Evolutionary conservation across 345 rosid species (phyloP), one percentile per base, ranked within the genome.

Genomic region (Eucalyptus regnans): DNA sequence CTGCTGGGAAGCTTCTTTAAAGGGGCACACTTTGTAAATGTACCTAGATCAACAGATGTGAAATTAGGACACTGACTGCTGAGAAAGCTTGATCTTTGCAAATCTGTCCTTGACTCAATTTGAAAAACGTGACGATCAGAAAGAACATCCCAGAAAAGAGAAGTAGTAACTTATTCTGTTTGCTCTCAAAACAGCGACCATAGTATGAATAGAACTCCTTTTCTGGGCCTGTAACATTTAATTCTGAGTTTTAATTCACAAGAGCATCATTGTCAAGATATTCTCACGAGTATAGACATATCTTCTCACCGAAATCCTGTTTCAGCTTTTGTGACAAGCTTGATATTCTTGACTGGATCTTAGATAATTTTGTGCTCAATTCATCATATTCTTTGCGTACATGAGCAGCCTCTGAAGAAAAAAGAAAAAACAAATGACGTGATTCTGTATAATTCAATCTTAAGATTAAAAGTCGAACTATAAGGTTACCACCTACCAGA

Each of bases 191-290:
- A 90, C 99, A 98, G 48, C 58, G 95, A 89, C 94, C 96, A 68
- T 95, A 93, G 92, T 96, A 95, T 68, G 98, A 94, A 90, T 95
- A 97, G 96, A 98, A 97, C 93, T 96, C 99, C 93, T 94, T 96
- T 91, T 94, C 99, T 31, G 91, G 93, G 86, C 99, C 99, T 97
- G 98, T 41, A 91, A 86, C 50, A 87, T 76, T 76, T 76, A 18
- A 10, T 20, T 76, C 83, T 37, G 46, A 37, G 83, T 76, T 76
- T 76, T 76, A 76, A 12, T 76, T 76, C 83, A 76, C 83, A 76
- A 76, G 27, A 37, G 83, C 48, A 76, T 44, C 83, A 76, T 76
- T 76, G 83, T 76, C 83, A 76, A 86, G 60, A 31, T 56, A 51
- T 51, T 86, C 87, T 50, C 46, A 86, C 3, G 1, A 51, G 62